Evolutionary conservation across 441 rosid genomes (phyloP).

Genomic region (Francoa sonchifolia): DNA sequence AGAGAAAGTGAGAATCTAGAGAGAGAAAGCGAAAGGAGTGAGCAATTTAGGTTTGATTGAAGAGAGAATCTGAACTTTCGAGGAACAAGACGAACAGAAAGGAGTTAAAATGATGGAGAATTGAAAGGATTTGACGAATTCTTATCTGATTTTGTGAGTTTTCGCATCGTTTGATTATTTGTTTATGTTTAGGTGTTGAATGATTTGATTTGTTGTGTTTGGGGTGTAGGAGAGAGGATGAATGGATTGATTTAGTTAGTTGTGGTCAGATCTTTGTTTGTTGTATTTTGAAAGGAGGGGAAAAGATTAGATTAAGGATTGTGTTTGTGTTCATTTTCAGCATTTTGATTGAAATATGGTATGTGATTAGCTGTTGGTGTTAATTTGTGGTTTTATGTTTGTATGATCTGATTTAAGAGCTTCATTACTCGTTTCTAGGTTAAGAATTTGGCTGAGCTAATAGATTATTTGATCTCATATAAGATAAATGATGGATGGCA

Average conservation of each 20-base stretch:
- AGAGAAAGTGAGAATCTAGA: no score
- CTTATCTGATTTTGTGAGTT: no score
- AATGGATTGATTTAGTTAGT: no score
- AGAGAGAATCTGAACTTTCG: no score
- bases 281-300: constrained; percentile 7
- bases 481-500: background rate
- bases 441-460: constrained; percentile 8
- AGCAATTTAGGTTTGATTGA: no score
- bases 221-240: no score
- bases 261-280: constrained; percentile 10
- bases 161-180: no score
- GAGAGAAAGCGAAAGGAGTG: no score
- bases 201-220: background rate
- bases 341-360: constrained; percentile 8
- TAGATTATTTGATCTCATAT: constrained; percentile 4
- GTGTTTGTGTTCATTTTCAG: constrained; percentile 1
- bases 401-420: constrained; percentile 11
- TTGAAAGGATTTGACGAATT: no score
- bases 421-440: constrained; percentile 11
- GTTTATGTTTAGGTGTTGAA: no score
- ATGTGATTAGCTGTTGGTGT: constrained; percentile 3
- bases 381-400: background rate
- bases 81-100: no score
- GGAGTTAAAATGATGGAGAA: no score
- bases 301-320: constrained; percentile 9